Conservation (phyloP, 179 eudicot species). For the Amaranthus tricolor region DNA sequence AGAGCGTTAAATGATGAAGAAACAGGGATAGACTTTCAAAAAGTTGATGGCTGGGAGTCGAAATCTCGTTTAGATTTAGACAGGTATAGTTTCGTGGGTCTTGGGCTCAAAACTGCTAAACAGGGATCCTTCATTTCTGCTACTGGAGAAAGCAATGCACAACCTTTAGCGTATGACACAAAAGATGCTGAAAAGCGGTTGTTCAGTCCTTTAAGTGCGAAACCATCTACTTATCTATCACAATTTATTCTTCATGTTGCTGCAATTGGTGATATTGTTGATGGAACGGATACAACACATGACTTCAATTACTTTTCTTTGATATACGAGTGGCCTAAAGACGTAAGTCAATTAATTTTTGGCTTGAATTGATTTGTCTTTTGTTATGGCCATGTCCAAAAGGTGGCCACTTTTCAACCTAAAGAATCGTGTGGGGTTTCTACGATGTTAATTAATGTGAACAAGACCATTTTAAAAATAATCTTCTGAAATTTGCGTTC, state of each 20-base stretch:
- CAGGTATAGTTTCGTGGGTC: constrained; percentile 70
- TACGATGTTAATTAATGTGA: not conserved
- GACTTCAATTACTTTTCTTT: constrained; percentile 98
- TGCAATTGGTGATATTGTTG: constrained; percentile 99
- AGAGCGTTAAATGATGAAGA: constrained; percentile 98
- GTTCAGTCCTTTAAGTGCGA: constrained; percentile 67
- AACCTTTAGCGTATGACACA: constrained; percentile 53
- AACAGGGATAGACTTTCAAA: constrained; percentile 46
- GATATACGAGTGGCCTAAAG: constrained; percentile 97
- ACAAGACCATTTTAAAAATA: not conserved
- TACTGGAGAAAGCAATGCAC: constrained; percentile 47
- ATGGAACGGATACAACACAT: constrained; percentile 98
- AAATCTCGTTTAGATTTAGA: constrained; percentile 45
- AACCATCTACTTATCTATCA: constrained; percentile 83
- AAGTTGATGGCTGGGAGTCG: constrained; percentile 56
- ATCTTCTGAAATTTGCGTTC: not conserved
- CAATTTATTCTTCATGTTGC: constrained; percentile 97
- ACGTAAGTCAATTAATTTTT: constrained; percentile 51
- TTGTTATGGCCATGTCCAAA: not conserved
- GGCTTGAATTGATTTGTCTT: not conserved
- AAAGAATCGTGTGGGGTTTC: constrained; percentile 1
- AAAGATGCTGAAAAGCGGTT: constrained; percentile 76
- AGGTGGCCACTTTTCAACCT: not conserved
- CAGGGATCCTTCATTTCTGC: constrained; percentile 36
- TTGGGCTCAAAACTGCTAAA: constrained; percentile 66